A percentile compares a stretch with the other conserved stretches of the same genome.
Evolutionary conservation across 345 rosid genomes (phyloP).

Genomic region (Populus alba): DNA sequence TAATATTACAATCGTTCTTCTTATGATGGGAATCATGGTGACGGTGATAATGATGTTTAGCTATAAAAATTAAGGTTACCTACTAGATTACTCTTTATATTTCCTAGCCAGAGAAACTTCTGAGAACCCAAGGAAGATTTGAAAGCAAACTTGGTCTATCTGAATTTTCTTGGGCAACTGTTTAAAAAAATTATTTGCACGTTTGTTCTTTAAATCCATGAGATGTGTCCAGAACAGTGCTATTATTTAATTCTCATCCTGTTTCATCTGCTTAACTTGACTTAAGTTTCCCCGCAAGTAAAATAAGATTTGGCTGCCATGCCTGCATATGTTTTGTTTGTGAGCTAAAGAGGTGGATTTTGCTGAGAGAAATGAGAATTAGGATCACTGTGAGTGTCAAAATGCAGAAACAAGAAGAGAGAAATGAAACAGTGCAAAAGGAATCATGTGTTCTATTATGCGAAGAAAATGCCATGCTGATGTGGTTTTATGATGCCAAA

Average conservation of each 20-base stretch:
- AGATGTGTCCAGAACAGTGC: background rate
- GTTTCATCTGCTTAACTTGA: background rate
- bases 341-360: background rate
- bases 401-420: background rate
- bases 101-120: background rate
- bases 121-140: background rate
- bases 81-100: background rate
- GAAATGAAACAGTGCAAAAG: background rate
- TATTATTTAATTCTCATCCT: background rate
- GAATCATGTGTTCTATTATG: background rate
- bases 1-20: conserved; percentile 5
- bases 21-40: conserved; percentile 6
- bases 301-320: background rate
- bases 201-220: background rate
- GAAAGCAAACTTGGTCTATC: background rate
- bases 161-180: background rate
- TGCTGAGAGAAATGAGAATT: background rate
- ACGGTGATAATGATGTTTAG: background rate
- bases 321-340: background rate
- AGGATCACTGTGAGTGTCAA: background rate
- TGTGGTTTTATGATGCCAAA: background rate
- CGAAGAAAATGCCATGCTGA: background rate
- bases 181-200: background rate
- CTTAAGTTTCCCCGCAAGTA: background rate
- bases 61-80: background rate